phyloP scores from a whole-genome alignment of 73 alveolate genomes.

The Tetrahymena malaccensis region DNA sequence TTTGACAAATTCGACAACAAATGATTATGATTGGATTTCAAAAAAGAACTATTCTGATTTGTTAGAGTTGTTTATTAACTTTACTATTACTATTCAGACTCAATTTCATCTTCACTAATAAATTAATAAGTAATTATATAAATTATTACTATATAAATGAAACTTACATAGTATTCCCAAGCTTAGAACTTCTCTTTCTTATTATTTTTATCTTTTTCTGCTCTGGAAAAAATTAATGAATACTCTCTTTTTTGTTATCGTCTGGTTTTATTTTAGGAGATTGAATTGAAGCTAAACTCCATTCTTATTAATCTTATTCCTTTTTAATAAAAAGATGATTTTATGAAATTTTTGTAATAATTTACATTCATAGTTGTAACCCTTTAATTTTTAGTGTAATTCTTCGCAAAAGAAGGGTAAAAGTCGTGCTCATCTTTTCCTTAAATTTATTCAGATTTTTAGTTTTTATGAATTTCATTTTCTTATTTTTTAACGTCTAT shows the following conservation, averaged over 20 bases:
- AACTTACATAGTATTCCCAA: neutral
- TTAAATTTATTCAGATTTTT: neutral
- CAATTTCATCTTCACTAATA: neutral
- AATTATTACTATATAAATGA: neutral
- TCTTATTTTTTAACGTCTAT: neutral
- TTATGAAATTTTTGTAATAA: no score
- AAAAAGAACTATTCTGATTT: neutral
- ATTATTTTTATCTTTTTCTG: neutral
- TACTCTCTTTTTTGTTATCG: neutral
- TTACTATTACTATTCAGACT: neutral
- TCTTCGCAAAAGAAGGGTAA: neutral
- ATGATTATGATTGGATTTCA: neutral
- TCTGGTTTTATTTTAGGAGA: neutral
- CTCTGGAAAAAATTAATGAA: neutral
- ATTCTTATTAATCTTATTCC: neutral
- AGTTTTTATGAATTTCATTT: neutral
- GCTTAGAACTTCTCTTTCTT: neutral
- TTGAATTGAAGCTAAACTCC: neutral
- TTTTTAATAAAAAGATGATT: neutral
- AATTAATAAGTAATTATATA: neutral
- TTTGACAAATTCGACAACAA: neutral
- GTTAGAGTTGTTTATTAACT: no score
- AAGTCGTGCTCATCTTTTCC: neutral
- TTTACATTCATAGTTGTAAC: neutral
- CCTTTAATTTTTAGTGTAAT: neutral